A percentile compares a stretch with the other conserved stretches of the same genome.
Conservation (phyloP, 2,329 filamentous ascomycete species). For the Xylaria sp. region DNA sequence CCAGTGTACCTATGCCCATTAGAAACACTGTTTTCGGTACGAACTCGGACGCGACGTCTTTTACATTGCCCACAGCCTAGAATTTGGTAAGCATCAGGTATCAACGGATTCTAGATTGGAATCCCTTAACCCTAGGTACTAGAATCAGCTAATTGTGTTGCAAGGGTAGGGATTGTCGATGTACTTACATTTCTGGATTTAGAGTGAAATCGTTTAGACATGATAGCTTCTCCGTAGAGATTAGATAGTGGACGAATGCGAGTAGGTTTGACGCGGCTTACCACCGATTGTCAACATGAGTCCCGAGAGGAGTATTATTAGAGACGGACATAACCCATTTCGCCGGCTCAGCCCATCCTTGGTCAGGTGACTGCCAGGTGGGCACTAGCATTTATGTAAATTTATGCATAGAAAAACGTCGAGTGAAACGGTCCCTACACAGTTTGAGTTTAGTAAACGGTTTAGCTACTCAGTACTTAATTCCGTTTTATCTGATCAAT, state of each 20-base stretch:
- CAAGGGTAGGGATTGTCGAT: slow-evolving; percentile 6
- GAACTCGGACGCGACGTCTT: slow-evolving; percentile 34
- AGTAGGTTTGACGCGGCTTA: not conserved
- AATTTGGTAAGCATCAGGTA: slow-evolving; percentile 16
- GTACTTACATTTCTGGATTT: slow-evolving; percentile 41
- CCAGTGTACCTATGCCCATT: not conserved
- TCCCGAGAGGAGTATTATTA: no score
- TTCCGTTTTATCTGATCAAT: no score
- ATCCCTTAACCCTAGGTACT: slow-evolving; percentile 28
- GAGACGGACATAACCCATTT: no score
- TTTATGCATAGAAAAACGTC: no score
- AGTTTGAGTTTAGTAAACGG: no score
- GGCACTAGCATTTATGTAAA: no score
- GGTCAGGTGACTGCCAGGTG: no score
- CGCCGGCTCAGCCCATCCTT: no score
- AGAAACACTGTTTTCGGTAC: slow-evolving; percentile 5
- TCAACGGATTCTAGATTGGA: not conserved
- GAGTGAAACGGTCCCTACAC: no score
- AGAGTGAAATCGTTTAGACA: slow-evolving; percentile 37
- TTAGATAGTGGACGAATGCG: not conserved
- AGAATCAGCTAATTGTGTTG: slow-evolving; percentile 26
- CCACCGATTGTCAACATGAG: not conserved
- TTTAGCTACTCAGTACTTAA: no score
- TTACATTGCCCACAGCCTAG: slow-evolving; percentile 37
- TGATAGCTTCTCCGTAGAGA: slow-evolving; percentile 6